Percentiles rank a stretch among this genome's conserved stretches.
These are phyloP conservation scores for Echinosophora koreensis DNA, from an alignment of 306 rosid species.

Conservation along the genomic window DNA sequence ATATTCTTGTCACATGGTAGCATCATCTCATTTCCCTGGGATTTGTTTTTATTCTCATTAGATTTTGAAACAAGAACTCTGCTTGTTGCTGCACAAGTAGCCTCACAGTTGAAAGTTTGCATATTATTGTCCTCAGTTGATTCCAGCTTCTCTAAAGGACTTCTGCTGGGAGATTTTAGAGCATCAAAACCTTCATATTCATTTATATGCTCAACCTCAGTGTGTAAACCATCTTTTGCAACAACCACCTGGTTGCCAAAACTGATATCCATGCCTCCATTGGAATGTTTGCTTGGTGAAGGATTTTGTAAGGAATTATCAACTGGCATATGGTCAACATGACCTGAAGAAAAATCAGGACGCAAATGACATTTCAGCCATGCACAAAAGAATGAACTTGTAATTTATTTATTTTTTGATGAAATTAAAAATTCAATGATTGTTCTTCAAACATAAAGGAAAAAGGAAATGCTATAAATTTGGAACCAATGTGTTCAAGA, in stretches of 20 bases:
- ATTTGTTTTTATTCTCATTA: conserved; percentile 37
- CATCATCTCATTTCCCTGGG: conserved; percentile 45
- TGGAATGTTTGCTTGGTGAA: conserved; percentile 44
- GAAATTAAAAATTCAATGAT: conserved; percentile 13
- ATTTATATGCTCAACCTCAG: conserved; percentile 35
- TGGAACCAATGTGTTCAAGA: no score
- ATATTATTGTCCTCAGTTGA: conserved; percentile 68
- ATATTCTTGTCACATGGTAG: conserved; percentile 34
- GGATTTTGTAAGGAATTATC: conserved; percentile 44
- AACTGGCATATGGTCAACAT: conserved; percentile 41
- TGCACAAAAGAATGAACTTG: conserved; percentile 31
- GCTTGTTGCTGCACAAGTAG: conserved; percentile 46
- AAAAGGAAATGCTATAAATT: no score
- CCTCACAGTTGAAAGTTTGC: conserved; percentile 43
- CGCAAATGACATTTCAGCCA: conserved; percentile 29
- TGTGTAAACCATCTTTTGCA: conserved; percentile 38
- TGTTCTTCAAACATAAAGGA: conserved; percentile 17
- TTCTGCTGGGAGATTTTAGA: conserved; percentile 46
- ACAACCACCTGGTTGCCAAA: conserved; percentile 45
- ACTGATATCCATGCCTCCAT: conserved; percentile 46
- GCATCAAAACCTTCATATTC: conserved; percentile 45
- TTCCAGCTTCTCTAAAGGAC: conserved; percentile 54
- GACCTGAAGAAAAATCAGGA: conserved; percentile 52
- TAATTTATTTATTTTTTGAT: not conserved
- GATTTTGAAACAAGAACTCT: conserved; percentile 43